Evolutionary conservation across 2,329 filamentous ascomycete genomes (phyloP).

Genomic region (Monascus ruber): DNA sequence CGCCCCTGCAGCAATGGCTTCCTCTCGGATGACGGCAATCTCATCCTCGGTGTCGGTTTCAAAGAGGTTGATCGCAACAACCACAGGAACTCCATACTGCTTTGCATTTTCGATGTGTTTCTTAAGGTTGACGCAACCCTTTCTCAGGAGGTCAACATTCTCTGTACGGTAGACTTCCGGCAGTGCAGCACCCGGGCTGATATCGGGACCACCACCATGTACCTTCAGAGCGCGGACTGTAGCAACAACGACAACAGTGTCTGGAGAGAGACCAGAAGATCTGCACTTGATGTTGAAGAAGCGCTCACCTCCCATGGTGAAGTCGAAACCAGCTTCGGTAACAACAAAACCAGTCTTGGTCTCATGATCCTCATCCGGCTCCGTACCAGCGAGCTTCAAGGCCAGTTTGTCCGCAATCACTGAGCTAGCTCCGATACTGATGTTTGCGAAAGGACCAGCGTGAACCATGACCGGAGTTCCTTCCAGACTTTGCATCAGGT

Average conservation of each 20-base stretch:
- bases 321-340: conserved; percentile 96
- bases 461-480: conserved; percentile 97
- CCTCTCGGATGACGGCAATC: conserved; percentile 77
- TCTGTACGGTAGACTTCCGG: conserved; percentile 82
- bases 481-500: conserved; percentile 95
- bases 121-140: conserved; percentile 83
- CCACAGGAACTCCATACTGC: conserved; percentile 80
- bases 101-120: conserved; percentile 92
- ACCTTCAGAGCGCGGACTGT: conserved; percentile 95
- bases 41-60: conserved; percentile 88
- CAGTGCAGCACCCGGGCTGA: conserved; percentile 75
- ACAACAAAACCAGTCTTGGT: conserved; percentile 85
- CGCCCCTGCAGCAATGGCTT: conserved; percentile 81
- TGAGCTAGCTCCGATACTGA: conserved; percentile 92
- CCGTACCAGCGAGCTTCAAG: conserved; percentile 88
- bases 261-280: conserved; percentile 80
- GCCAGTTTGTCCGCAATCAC: conserved; percentile 92
- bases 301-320: conserved; percentile 97
- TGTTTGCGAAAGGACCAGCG: conserved; percentile 95
- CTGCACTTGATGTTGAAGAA: conserved; percentile 99
- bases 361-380: conserved; percentile 74
- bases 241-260: conserved; percentile 88
- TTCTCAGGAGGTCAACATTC: conserved; percentile 81
- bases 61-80: conserved; percentile 96
- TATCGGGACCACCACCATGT: conserved; percentile 90